Percentiles rank a stretch among this genome's conserved stretches.
These are phyloP conservation scores for Fonsecaea pugnacius DNA, from an alignment of 2,329 filamentous ascomycete species.

Conservation along the genomic window DNA sequence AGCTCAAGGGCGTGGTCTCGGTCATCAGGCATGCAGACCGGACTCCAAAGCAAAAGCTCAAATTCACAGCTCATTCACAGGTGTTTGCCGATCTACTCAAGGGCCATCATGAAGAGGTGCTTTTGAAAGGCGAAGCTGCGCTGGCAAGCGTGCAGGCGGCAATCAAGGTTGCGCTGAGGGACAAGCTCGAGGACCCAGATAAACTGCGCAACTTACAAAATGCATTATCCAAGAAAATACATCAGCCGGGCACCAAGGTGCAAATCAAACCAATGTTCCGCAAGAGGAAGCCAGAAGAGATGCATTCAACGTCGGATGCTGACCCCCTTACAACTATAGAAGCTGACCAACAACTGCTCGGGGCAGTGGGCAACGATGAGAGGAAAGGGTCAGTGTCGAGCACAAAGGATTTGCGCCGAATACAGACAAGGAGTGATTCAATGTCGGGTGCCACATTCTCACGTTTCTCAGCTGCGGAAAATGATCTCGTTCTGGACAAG, in stretches of 20 bases:
- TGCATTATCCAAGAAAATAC: constrained; percentile 87
- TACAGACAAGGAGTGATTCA: constrained; percentile 75
- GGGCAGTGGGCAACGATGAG: constrained; percentile 20
- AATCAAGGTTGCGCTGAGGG: constrained; percentile 76
- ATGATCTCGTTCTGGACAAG: constrained; percentile 92
- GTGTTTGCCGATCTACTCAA: constrained; percentile 94
- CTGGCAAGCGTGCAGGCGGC: constrained; percentile 86
- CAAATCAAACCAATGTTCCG: constrained; percentile 99
- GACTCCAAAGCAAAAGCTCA: constrained; percentile 98
- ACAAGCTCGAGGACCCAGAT: constrained; percentile 78
- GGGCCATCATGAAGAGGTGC: constrained; percentile 93
- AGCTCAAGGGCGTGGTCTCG: constrained; percentile 94
- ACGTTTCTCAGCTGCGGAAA: constrained; percentile 88
- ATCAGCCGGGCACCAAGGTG: constrained; percentile 94
- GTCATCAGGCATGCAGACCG: constrained; percentile 96
- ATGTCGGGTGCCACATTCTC: constrained; percentile 90
- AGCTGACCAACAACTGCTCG: neutral
- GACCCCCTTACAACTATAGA: constrained; percentile 21
- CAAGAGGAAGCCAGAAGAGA: constrained; percentile 74
- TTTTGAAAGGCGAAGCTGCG: constrained; percentile 89
- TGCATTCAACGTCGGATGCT: constrained; percentile 15
- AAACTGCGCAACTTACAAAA: constrained; percentile 87
- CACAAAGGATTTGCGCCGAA: constrained; percentile 46
- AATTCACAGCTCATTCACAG: constrained; percentile 96
- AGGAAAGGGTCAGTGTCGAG: constrained; percentile 18